Conservation (phyloP, 768 basidiomycete genomes). For the Pluteus cervinus region DNA sequence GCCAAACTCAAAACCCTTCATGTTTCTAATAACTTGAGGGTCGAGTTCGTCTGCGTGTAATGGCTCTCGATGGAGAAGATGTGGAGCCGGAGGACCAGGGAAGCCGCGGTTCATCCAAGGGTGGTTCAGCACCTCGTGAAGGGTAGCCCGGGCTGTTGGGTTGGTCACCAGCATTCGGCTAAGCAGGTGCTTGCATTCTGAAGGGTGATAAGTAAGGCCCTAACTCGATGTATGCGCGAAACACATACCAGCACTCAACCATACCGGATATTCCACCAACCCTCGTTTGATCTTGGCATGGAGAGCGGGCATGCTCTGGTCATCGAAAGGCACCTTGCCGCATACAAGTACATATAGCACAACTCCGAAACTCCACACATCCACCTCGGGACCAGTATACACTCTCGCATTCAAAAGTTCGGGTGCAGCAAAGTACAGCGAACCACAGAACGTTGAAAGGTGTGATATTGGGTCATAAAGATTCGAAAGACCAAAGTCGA, state of each 20-base stretch:
- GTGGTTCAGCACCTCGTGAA: constrained; percentile 81
- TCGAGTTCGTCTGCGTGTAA: constrained; percentile 87
- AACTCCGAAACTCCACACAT: constrained; percentile 98
- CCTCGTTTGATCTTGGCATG: constrained; percentile 99
- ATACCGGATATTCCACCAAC: constrained; percentile 93
- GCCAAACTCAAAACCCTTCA: constrained; percentile 98
- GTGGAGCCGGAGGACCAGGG: constrained; percentile 70
- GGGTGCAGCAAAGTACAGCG: constrained; percentile 96
- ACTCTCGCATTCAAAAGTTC: constrained; percentile 95
- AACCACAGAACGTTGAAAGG: constrained; percentile 95
- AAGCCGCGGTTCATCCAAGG: constrained; percentile 93
- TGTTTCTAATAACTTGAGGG: constrained; percentile 75
- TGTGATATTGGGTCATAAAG: constrained; percentile 79
- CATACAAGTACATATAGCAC: constrained; percentile 97
- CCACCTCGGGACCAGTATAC: constrained; percentile 97
- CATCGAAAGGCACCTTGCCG: constrained; percentile 98
- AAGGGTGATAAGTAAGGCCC: background rate
- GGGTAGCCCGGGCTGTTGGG: constrained; percentile 75
- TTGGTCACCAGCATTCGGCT: constrained; percentile 96
- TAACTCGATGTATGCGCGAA: background rate
- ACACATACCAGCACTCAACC: constrained; percentile 83
- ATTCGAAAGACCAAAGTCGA: constrained; percentile 98
- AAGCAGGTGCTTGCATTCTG: constrained; percentile 92
- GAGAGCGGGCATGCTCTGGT: constrained; percentile 97
- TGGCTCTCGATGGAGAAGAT: constrained; percentile 86